A percentile compares a stretch with the other conserved stretches of the same genome.
Conservation (phyloP, 1,284 basidiomycete genomes). For the Apiotrichum akiyoshidainum region DNA sequence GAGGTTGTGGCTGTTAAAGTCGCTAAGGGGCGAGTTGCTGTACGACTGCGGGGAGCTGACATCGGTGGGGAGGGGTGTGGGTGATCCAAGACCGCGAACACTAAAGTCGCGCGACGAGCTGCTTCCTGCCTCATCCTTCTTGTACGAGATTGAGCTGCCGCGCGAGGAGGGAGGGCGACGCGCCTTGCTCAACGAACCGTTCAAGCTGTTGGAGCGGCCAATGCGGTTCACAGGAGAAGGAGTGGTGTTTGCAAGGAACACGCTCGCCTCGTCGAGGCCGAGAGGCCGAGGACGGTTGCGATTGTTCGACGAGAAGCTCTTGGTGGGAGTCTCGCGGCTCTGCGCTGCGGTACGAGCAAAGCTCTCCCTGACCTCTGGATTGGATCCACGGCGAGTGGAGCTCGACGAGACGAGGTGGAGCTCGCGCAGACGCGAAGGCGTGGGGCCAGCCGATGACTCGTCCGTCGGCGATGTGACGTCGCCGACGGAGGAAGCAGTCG, state of each 20-base stretch:
- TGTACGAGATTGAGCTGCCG: slow-evolving; percentile 44
- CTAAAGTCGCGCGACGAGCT: slow-evolving; percentile 21
- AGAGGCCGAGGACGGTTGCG: slow-evolving; percentile 37
- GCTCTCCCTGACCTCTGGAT: slow-evolving; percentile 16
- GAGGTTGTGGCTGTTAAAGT: slow-evolving; percentile 10
- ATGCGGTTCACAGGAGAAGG: slow-evolving; percentile 14
- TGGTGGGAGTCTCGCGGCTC: slow-evolving; percentile 23
- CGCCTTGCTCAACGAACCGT: neutral
- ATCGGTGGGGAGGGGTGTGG: neutral
- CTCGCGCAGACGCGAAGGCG: slow-evolving; percentile 33
- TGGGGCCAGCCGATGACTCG: slow-evolving; percentile 22
- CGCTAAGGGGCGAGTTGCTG: slow-evolving; percentile 20
- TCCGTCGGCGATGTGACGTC: slow-evolving; percentile 8
- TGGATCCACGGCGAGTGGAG: slow-evolving; percentile 25
- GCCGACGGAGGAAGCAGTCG: slow-evolving; percentile 5
- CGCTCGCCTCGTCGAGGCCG: slow-evolving; percentile 11
- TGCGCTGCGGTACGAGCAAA: slow-evolving; percentile 5
- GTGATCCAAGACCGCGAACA: slow-evolving; percentile 19
- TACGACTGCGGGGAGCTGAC: slow-evolving; percentile 10
- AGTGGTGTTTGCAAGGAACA: slow-evolving; percentile 4
- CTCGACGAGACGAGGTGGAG: slow-evolving; percentile 36
- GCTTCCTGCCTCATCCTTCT: slow-evolving; percentile 31
- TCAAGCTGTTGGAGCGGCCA: slow-evolving; percentile 7
- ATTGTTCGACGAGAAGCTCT: slow-evolving; percentile 36
- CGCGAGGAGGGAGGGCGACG: slow-evolving; percentile 12